phyloP scores from a whole-genome alignment of 2,329 filamentous ascomycete genomes.

The Gnomoniopsis smithogilvyi region DNA sequence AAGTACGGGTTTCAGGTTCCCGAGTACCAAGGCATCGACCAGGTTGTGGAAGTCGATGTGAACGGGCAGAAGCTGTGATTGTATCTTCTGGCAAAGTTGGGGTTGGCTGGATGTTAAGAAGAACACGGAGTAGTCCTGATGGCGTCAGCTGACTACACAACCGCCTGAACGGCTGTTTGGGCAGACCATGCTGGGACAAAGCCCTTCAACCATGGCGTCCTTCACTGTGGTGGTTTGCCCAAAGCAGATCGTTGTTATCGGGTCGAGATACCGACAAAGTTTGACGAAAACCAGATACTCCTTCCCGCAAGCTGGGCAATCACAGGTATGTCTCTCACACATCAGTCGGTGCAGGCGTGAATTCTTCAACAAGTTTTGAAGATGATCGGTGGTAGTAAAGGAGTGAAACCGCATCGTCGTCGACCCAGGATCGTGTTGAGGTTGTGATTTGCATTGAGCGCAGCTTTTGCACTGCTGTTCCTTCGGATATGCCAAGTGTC shows the following conservation, averaged over 20 bases:
- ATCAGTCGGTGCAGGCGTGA: slow-evolving; percentile 36
- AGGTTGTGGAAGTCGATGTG: slow-evolving; percentile 72
- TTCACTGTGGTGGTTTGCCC: slow-evolving; percentile 35
- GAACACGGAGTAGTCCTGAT: background rate
- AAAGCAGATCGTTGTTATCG: slow-evolving; percentile 46
- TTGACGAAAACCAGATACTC: slow-evolving; percentile 56
- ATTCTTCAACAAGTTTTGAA: slow-evolving; percentile 17
- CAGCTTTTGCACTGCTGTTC: background rate
- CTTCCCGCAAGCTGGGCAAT: slow-evolving; percentile 59
- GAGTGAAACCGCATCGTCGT: slow-evolving; percentile 8
- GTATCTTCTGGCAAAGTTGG: background rate
- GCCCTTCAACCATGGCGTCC: slow-evolving; percentile 48
- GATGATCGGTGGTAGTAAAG: slow-evolving; percentile 1
- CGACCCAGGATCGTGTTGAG: background rate
- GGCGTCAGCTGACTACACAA: slow-evolving; percentile 49
- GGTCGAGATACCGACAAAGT: slow-evolving; percentile 51
- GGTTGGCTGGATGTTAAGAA: background rate
- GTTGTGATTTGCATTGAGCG: background rate
- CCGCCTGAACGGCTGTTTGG: slow-evolving; percentile 56
- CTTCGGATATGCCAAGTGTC: background rate
- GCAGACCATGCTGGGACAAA: slow-evolving; percentile 57
- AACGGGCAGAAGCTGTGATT: slow-evolving; percentile 51
- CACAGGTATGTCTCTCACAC: slow-evolving; percentile 55
- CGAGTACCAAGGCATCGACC: slow-evolving; percentile 80
- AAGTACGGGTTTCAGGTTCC: slow-evolving; percentile 87